These are phyloP conservation scores for Linaria vulgaris DNA, from an alignment of 257 asterid genomes.

Conservation along the genomic window DNA sequence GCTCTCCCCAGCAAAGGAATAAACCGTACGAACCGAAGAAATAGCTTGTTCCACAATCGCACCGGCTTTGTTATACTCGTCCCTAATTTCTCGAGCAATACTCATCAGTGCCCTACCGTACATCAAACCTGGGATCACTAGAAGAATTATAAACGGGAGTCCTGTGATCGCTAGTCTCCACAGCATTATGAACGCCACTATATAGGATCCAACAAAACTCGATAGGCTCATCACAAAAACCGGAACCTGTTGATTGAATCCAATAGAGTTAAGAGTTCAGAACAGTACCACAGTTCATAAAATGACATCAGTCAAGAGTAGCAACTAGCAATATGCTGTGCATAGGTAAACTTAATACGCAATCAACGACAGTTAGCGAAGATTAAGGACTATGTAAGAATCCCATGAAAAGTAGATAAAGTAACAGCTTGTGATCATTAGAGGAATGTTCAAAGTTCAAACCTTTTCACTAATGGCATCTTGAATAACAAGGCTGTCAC, in stretches of 20 bases:
- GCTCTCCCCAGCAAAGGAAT: slow-evolving; percentile 78
- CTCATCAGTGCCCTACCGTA: slow-evolving; percentile 73
- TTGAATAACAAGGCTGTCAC: slow-evolving; percentile 80
- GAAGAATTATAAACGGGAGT: slow-evolving; percentile 61
- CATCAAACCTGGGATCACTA: slow-evolving; percentile 83
- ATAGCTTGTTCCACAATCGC: slow-evolving; percentile 72
- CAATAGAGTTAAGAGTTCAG: background rate
- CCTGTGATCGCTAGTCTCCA: slow-evolving; percentile 81
- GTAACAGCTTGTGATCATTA: no score
- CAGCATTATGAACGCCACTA: slow-evolving; percentile 60
- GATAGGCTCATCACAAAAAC: slow-evolving; percentile 72
- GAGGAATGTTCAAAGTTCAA: background rate
- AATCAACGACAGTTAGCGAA: background rate
- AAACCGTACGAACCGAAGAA: slow-evolving; percentile 80
- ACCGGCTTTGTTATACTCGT: slow-evolving; percentile 68
- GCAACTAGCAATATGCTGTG: background rate
- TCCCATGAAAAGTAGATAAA: background rate
- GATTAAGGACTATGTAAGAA: background rate
- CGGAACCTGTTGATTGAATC: slow-evolving; percentile 50
- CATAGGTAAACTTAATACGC: background rate
- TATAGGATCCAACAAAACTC: slow-evolving; percentile 58
- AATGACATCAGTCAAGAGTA: background rate
- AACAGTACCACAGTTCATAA: background rate
- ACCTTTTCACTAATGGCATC: slow-evolving; percentile 92
- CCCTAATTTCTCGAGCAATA: slow-evolving; percentile 58